Evolutionary conservation across 1,284 basidiomycete species (phyloP).

Genomic region (Schizopora paradoxa): DNA sequence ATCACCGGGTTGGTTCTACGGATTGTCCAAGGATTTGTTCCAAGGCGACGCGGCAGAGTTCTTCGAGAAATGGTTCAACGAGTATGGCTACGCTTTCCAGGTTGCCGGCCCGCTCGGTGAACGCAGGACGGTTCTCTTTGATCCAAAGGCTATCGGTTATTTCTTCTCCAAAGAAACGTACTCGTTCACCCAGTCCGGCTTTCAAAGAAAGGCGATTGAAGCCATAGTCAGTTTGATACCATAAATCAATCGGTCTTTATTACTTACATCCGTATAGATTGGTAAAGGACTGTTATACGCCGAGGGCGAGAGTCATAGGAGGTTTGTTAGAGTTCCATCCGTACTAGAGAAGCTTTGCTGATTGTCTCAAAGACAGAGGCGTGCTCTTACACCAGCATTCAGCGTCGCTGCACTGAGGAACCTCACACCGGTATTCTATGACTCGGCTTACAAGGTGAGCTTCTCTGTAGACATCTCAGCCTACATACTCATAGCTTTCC

Average conservation of each 20-base stretch:
- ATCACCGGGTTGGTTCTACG: background rate
- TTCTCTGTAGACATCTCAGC: too few species aligned
- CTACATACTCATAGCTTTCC: too few species aligned
- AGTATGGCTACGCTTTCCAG: background rate
- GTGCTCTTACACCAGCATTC: background rate
- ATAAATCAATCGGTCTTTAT: background rate
- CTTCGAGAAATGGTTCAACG: background rate
- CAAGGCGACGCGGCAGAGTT: background rate
- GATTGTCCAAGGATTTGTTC: background rate
- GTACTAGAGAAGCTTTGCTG: background rate
- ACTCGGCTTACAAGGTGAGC: background rate
- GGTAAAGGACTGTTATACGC: background rate
- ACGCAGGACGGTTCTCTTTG: background rate
- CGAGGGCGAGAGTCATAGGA: background rate
- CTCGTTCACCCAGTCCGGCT: background rate
- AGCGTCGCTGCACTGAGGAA: background rate
- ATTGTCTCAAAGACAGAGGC: background rate
- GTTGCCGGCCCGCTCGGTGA: background rate
- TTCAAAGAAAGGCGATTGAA: background rate
- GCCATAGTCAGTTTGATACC: background rate
- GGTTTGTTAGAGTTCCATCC: background rate
- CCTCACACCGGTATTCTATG: constrained; percentile 1
- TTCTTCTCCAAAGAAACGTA: constrained; percentile 1
- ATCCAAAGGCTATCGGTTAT: background rate
- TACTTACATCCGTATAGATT: background rate